These are phyloP conservation scores for Ophiobolus disseminans DNA, from an alignment of 2,329 filamentous ascomycete species.

Conservation along the genomic window DNA sequence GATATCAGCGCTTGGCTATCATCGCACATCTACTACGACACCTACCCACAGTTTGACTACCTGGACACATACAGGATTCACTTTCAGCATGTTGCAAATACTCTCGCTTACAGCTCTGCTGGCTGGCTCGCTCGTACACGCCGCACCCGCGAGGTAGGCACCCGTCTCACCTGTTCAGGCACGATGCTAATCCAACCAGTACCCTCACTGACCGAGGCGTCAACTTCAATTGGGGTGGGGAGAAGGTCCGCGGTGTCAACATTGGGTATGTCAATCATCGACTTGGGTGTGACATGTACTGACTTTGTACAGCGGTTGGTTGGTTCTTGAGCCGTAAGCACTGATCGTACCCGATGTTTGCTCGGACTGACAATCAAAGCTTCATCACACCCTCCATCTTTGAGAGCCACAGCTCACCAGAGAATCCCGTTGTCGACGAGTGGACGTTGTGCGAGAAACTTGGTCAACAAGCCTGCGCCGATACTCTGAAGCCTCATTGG, in stretches of 20 bases:
- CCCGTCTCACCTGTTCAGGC: not conserved
- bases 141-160: conserved; percentile 26
- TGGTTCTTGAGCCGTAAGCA: conserved; percentile 41
- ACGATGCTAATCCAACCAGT: conserved; percentile 9
- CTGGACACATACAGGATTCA: not conserved
- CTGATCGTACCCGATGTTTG: not conserved
- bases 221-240: conserved; percentile 51
- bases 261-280: no score
- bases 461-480: conserved; percentile 52
- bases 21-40: not conserved
- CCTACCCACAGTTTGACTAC: not conserved
- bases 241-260: conserved; percentile 49
- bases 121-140: conserved; percentile 15
- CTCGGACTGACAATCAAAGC: conserved; percentile 18
- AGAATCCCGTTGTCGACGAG: conserved; percentile 55
- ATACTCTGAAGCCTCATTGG: conserved; percentile 58
- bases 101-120: conserved; percentile 17
- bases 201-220: conserved; percentile 20
- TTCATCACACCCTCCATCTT: conserved; percentile 67
- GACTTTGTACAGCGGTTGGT: no score
- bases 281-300: no score
- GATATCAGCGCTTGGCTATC: not conserved
- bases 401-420: conserved; percentile 38
- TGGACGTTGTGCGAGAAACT: conserved; percentile 59
- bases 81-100: conserved; percentile 14